These are phyloP conservation scores for Annulohypoxylon stygium DNA, from an alignment of 495 filamentous ascomycete genomes.

Conservation along the genomic window DNA sequence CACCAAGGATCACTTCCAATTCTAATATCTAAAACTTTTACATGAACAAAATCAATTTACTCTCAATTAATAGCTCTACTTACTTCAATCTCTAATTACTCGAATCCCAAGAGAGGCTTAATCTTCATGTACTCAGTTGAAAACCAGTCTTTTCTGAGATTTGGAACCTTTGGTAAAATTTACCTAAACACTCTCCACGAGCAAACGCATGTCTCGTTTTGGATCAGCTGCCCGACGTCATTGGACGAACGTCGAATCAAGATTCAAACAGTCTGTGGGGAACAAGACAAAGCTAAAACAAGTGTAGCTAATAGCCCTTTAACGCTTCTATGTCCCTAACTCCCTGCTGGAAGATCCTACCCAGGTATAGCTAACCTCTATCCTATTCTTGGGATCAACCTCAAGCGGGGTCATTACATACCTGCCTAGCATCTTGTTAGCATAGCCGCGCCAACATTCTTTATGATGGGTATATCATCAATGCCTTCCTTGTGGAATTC, in stretches of 20 bases:
- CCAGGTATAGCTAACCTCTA: too few species aligned
- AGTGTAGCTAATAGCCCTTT: slow-evolving; percentile 33
- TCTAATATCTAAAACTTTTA: neutral
- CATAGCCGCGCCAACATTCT: neutral
- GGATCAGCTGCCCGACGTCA: slow-evolving; percentile 38
- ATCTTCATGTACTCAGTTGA: neutral
- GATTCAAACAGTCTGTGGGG: slow-evolving; percentile 24
- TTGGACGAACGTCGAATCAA: slow-evolving; percentile 35
- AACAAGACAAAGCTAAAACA: slow-evolving; percentile 28
- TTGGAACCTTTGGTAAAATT: neutral
- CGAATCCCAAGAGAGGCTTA: neutral
- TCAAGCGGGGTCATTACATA: slow-evolving; percentile 36
- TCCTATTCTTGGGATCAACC: slow-evolving; percentile 17
- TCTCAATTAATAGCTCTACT: too few species aligned
- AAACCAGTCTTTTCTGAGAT: neutral
- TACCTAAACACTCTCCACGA: slow-evolving; percentile 8
- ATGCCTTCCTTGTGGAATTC: neutral
- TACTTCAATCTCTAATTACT: neutral
- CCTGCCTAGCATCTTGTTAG: neutral
- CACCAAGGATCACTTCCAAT: neutral
- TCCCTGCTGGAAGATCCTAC: slow-evolving; percentile 23
- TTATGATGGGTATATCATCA: slow-evolving; percentile 4
- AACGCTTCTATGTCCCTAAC: slow-evolving; percentile 17
- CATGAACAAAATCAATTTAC: too few species aligned
- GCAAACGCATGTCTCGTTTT: slow-evolving; percentile 36